These are phyloP conservation scores for Ophiocordyceps camponoti-rufipedis DNA, from an alignment of 2,329 filamentous ascomycete genomes.

Conservation along the genomic window DNA sequence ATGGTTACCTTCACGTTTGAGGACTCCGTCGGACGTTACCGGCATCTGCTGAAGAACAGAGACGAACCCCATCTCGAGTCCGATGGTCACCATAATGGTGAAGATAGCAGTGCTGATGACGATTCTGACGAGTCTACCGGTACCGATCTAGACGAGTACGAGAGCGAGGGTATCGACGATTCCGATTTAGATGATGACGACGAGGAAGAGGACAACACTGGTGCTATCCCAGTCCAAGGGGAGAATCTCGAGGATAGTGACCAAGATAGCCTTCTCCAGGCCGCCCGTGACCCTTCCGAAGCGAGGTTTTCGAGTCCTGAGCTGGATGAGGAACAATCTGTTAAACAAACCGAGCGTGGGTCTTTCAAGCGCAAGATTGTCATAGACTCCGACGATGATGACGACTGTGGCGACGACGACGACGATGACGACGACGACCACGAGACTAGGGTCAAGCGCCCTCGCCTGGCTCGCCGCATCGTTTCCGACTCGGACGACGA, in stretches of 20 bases:
- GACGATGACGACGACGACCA: slow-evolving; percentile 8
- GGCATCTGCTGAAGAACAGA: slow-evolving; percentile 3
- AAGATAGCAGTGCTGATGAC: neutral
- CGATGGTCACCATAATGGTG: neutral
- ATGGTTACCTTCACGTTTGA: slow-evolving; percentile 13
- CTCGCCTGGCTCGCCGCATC: neutral
- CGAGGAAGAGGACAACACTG: neutral
- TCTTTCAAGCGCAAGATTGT: slow-evolving; percentile 11
- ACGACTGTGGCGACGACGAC: slow-evolving; percentile 5
- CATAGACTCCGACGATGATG: slow-evolving; percentile 4
- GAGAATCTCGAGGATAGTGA: slow-evolving; percentile 9
- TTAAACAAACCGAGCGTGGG: slow-evolving; percentile 3
- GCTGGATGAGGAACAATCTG: slow-evolving; percentile 5
- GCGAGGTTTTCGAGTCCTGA: slow-evolving; percentile 15
- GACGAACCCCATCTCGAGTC: neutral
- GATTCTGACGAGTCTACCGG: slow-evolving; percentile 1
- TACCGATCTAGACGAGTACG: slow-evolving; percentile 13
- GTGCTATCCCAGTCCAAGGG: neutral
- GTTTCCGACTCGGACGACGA: neutral
- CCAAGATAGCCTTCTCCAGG: slow-evolving; percentile 4
- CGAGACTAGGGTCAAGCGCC: neutral
- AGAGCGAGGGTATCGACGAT: slow-evolving; percentile 22
- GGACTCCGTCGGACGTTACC: slow-evolving; percentile 4
- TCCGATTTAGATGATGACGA: neutral
- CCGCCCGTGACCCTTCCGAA: neutral